Conservation (phyloP, 225 moss, liverwort and hornwort species). For the Anthoceros angustus region DNA sequence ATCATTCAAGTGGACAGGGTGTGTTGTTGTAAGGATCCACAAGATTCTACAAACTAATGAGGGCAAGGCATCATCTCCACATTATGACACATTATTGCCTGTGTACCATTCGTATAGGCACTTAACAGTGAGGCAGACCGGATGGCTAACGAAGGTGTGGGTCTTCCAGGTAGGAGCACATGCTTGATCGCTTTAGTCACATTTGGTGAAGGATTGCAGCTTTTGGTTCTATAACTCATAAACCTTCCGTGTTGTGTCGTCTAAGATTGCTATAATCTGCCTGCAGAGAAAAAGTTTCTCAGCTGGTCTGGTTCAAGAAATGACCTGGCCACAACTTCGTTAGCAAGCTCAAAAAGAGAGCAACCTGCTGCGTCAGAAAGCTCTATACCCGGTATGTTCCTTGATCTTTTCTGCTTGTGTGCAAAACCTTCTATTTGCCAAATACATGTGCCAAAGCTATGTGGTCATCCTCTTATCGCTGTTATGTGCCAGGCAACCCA, state of each 20-base stretch:
- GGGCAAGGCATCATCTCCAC: not conserved
- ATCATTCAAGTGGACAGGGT: slow-evolving; percentile 81
- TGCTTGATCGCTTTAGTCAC: not conserved
- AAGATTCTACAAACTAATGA: slow-evolving; percentile 3
- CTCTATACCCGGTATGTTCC: too few relatives aligned
- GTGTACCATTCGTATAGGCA: slow-evolving; percentile 11
- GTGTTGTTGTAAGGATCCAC: slow-evolving; percentile 11
- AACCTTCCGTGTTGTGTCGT: too few relatives aligned
- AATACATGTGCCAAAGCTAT: too few relatives aligned
- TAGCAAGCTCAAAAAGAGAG: not conserved
- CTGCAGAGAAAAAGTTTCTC: slow-evolving; percentile 41
- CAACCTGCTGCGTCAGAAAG: too few relatives aligned
- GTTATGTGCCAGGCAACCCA: too few relatives aligned
- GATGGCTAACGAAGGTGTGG: slow-evolving; percentile 77
- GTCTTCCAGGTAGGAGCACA: slow-evolving; percentile 31
- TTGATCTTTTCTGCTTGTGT: too few relatives aligned
- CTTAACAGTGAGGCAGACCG: slow-evolving; percentile 57
- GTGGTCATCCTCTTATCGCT: too few relatives aligned
- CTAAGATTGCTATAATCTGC: not conserved
- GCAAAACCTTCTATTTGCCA: too few relatives aligned
- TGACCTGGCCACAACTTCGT: not conserved
- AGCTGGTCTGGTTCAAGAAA: slow-evolving; percentile 22
- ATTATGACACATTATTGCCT: not conserved
- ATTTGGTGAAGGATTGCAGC: not conserved
- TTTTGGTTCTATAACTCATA: not conserved